Evolutionary conservation across 768 basidiomycete species (phyloP).

Genomic region (Termitomyces sp.): DNA sequence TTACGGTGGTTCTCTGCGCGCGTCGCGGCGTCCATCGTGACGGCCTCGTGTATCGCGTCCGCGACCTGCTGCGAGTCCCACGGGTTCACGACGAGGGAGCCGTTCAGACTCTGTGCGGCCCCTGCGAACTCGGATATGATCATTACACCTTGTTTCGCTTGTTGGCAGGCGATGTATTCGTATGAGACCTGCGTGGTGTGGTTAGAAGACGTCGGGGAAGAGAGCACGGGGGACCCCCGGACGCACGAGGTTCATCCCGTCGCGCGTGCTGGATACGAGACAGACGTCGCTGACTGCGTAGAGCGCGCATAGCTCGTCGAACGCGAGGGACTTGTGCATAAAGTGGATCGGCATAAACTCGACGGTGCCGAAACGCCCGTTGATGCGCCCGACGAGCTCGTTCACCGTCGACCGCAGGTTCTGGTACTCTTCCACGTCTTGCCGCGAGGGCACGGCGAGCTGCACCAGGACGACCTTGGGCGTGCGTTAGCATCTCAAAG

Average conservation of each 20-base stretch:
- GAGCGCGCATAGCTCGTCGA: conserved; percentile 96
- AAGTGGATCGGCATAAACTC: conserved; percentile 99
- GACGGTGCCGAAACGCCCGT: conserved; percentile 97
- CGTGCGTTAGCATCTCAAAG: conserved; percentile 3
- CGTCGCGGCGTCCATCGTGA: conserved; percentile 78
- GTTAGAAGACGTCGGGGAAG: conserved; percentile 9
- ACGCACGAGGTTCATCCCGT: conserved; percentile 97
- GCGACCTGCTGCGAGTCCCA: conserved; percentile 99
- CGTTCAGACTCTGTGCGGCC: conserved; percentile 93
- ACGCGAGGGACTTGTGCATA: conserved; percentile 92
- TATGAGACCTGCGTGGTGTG: conserved; percentile 77
- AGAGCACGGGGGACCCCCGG: not conserved
- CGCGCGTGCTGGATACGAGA: conserved; percentile 89
- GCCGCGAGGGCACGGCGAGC: conserved; percentile 93
- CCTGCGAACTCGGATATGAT: conserved; percentile 99
- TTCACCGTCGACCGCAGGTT: conserved; percentile 94
- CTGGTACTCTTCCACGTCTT: conserved; percentile 99
- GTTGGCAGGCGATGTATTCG: conserved; percentile 96
- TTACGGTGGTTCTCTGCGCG: conserved; percentile 94
- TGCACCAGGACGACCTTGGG: conserved; percentile 88
- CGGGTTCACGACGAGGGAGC: conserved; percentile 95
- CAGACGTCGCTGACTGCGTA: conserved; percentile 97
- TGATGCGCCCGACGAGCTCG: conserved; percentile 97
- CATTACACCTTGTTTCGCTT: conserved; percentile 90
- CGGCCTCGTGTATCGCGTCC: conserved; percentile 93